phyloP scores from a whole-genome alignment of 495 filamentous ascomycete species.

The Penicillium paxilli region DNA sequence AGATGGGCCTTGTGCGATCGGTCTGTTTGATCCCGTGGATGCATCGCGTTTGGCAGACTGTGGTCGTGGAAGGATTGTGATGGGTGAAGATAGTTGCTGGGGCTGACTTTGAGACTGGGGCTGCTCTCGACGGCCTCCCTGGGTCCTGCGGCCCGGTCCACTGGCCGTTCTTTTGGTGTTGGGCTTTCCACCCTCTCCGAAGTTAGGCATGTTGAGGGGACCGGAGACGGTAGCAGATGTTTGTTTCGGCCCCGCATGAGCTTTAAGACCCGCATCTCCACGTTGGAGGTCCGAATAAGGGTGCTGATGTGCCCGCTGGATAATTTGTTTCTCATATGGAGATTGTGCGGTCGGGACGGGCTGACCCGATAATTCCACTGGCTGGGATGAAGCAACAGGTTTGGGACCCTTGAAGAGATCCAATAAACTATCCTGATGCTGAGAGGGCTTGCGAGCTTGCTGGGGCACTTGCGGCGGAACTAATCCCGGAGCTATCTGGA shows the following conservation, averaged over 20 bases:
- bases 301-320: conserved; percentile 34
- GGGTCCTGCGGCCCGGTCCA: conserved; percentile 24
- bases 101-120: conserved; percentile 6
- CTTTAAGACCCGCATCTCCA: conserved; percentile 8
- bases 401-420: conserved; percentile 35
- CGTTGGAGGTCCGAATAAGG: conserved; percentile 14
- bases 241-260: conserved; percentile 13
- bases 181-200: conserved; percentile 38
- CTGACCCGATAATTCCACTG: conserved; percentile 36
- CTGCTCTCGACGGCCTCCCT: conserved; percentile 18
- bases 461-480: conserved; percentile 14
- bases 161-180: conserved; percentile 17
- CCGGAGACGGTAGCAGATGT: conserved; percentile 52
- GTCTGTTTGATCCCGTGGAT: conserved; percentile 13
- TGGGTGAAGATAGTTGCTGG: conserved; percentile 35
- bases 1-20: conserved; percentile 15
- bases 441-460: conserved; percentile 29
- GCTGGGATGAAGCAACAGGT: conserved; percentile 17
- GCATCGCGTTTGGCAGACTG: conserved; percentile 36
- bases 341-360: conserved; percentile 20
- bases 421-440: conserved; percentile 43
- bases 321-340: conserved; percentile 31
- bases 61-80: conserved; percentile 47
- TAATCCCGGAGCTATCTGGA: conserved; percentile 13
- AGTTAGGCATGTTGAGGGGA: conserved; percentile 50